phyloP scores from a whole-genome alignment of 164 flowering plant species.

The Santalum album region DNA sequence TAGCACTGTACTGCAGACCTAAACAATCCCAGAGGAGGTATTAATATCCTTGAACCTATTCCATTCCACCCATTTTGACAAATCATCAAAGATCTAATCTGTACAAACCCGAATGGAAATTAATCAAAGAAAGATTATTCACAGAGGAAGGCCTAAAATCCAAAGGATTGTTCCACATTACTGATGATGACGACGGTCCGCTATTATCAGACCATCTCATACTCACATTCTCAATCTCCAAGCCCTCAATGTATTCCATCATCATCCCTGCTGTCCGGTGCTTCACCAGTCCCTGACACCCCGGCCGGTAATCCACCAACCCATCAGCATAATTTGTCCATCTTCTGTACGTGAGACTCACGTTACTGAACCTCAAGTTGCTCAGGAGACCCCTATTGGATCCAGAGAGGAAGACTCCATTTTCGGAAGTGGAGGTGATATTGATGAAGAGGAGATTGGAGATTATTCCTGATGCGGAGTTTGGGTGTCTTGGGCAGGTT shows the following conservation, averaged over 20 bases:
- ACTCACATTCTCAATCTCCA: conserved; percentile 55
- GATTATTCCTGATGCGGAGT: conserved; percentile 59
- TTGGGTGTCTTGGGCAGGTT: conserved; percentile 55
- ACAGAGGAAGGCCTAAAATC: conserved; percentile 81
- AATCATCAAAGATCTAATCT: too few species aligned
- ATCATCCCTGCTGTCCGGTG: conserved; percentile 72
- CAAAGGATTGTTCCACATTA: conserved; percentile 68
- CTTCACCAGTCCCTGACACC: conserved; percentile 85
- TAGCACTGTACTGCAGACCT: too few species aligned
- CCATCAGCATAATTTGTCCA: conserved; percentile 64
- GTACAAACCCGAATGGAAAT: conserved; percentile 50
- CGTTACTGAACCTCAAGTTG: conserved; percentile 53
- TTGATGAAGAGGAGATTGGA: conserved; percentile 59
- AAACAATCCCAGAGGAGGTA: too few species aligned
- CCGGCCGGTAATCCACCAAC: conserved; percentile 80
- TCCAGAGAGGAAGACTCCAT: conserved; percentile 83
- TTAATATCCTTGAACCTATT: too few species aligned
- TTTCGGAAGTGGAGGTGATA: conserved; percentile 70
- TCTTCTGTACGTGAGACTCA: conserved; percentile 64
- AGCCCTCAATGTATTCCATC: conserved; percentile 77
- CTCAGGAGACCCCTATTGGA: conserved; percentile 44
- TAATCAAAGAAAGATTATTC: conserved; percentile 50
- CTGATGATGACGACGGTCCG: background rate
- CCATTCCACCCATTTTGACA: too few species aligned
- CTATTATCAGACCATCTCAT: conserved; percentile 61